Base-by-base conservation (phyloP, 139 green algal genomes). In the Micromonas pusilla region DNA sequence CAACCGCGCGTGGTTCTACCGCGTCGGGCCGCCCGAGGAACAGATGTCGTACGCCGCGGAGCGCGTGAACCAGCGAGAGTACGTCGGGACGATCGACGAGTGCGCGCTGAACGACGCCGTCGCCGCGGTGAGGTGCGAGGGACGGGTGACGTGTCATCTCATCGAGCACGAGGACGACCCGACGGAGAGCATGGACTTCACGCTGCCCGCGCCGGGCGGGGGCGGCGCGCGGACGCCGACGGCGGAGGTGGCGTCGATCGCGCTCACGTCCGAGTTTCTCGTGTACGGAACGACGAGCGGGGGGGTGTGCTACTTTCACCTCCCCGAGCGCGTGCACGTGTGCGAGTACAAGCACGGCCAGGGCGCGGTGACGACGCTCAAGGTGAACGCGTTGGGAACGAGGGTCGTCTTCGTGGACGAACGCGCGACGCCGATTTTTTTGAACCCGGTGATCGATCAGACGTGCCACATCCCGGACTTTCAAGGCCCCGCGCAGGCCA, bases 1-100 rank as follows among this genome's bases (percentile, higher is more conserved):
- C 83, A 91, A 91, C 77, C 86, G 93, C 86, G 88, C 88, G 23
- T 83, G 85, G 71, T 93, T 89, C 80, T 93, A 93, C 85, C 72
- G 52, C 68, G 68, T 84, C 31, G 52, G 70, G 19, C 45, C 45
- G 9, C 73, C 73, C 38, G 57, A 54, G 2, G 70, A 76, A 21
- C 72, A 28, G 13, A 76, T 80, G 72, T 78, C 45, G 54, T 57
- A 57, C 16, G 9, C 45, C 45, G 23, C 68, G n/a, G 31, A 64
- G 38, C 57, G 86, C 2, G 81, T 87, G n/a, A 85, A 76, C 72
- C 30, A 76, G 72, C 84, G 87, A 31, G 83, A 90, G 63, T 93
- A 93, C 84, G 66, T 93, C 72, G 86, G 85, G 28, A 80, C 70
- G 3, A 78, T 89, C 25, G 62, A 86, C n/a, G 23, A 66, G 21